These are phyloP conservation scores for Syncephalis plumigaleata DNA, from an alignment of 371 early-diverging fungal genomes.

Conservation along the genomic window DNA sequence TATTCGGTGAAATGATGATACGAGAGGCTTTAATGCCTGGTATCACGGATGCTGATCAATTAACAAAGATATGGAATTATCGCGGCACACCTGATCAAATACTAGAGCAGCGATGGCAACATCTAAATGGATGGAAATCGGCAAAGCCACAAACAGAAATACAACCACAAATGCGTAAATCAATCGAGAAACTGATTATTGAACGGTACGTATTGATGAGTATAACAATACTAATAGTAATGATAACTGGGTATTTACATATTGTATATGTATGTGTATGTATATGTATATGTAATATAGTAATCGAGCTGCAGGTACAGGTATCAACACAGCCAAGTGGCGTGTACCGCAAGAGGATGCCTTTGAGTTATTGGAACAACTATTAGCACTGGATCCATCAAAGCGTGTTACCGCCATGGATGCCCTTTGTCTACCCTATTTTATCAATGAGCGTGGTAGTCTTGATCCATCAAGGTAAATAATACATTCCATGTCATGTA, in stretches of 20 bases:
- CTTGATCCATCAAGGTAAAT: conserved; percentile 33
- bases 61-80: conserved; percentile 58
- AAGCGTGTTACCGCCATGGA: conserved; percentile 51
- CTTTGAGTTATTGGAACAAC: conserved; percentile 53
- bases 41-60: conserved; percentile 57
- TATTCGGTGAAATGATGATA: conserved; percentile 68
- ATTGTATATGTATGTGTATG: conserved; percentile 13
- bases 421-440: conserved; percentile 60
- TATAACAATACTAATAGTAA: no score
- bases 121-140: conserved; percentile 38
- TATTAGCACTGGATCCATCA: conserved; percentile 56
- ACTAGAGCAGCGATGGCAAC: conserved; percentile 47
- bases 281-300: no score
- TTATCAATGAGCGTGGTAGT: conserved; percentile 34
- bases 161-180: background rate
- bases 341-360: conserved; percentile 10
- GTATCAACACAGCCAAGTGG: no score
- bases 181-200: background rate
- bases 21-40: conserved; percentile 68
- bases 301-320: no score
- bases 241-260: no score
- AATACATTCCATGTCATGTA: no score
- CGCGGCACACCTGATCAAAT: conserved; percentile 73
- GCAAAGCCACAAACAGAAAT: background rate
- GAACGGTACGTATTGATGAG: background rate